Evolutionary conservation across 176 grass and related monocot species (phyloP), one percentile per base, ranked within the genome.

Genomic region (Phyllostachys edulis): DNA sequence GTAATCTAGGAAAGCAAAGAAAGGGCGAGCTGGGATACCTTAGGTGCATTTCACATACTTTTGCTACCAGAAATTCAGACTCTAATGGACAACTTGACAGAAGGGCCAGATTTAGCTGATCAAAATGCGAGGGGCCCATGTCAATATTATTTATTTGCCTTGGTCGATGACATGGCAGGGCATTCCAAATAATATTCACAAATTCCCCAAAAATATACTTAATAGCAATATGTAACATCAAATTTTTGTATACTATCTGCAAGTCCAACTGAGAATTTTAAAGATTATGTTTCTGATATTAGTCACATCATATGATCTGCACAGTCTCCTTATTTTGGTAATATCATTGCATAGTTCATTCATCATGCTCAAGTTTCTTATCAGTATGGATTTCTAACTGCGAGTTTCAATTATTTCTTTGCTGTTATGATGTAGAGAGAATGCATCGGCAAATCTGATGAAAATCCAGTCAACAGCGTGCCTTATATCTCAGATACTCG

Each of bases 361-460:
- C 38, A 11, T 63, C 40, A 45, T 46, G 56, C 10, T 37, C 6
- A 16, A 26, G 2, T 60, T 62, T 38, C 50, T 70, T 70, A 26
- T 63, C 23, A 20, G 3, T 23, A 73, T n/a, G 18, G 37, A 77
- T 69, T 85, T 42, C 18, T 39, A 52, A 57, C 44, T 46, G 63
- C 38, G 1, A 8, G 17, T 81, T 87, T 66, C 37, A 87, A 75
- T 47, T 68, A 37, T 78, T 45, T 47, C 7, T 39, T 69, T 37
- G 24, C 3, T 50, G 16, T 79, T 79, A 32, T 75, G 34, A 46
- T 87, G 70, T 24, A 81, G 78, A 81, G 71, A 24, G 67, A 79
- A 82, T 92, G 82, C 18, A 82, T 88, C 42, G 62, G 39, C 47
- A 88, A 82, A 44, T 88, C 77, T 73, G 38, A 60, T 80, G 78